Base-by-base conservation (phyloP, 2,329 filamentous ascomycete genomes). In the Cryphonectria parasitica region DNA sequence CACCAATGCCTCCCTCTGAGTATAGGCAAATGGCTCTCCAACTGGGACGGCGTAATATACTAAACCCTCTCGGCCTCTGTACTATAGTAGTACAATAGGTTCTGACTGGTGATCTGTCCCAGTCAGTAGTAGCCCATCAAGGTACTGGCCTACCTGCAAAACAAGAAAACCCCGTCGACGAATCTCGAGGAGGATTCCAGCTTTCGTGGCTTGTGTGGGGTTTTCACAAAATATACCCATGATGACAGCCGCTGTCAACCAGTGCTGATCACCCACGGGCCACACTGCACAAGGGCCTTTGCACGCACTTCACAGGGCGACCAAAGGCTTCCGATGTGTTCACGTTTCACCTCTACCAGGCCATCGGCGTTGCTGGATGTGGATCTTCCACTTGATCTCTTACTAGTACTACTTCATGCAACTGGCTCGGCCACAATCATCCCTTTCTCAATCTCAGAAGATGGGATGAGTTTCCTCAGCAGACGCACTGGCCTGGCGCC, bases 231-330 rank as follows among this genome's bases (percentile, higher is more conserved):
- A 31, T 8, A 6, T 19, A 39, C 34, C 22, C 58, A 19, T 61
- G 58, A n/a, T 61, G 58, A 25, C 58, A 39, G 58, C 58, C 58
- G 58, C 58, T 61, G 58, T 61, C 58, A 61, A 61, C 17, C 34
- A 39, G 34, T 39, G 31, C 25, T 34, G 58, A 61, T 61, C 31
- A 13, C 34, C 58, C 28, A 60, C 56, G 28, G 19, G 56, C 56
- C 56, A 60, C 56, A 34, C 25, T 17, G 34, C 28, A 17, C 17
- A 36, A 13, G 25, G n/a, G 52, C n/a, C 17, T 25, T 34, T n/a
- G 3, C 58, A 22, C 19, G 58, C 58, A 10, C 17, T 39, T 61
- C 58, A 39, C 34, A 3, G 11, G 34, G 19, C 45, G 31, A 15
- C 34, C 58, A 39, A 22, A 61, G 2, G 17, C 19, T 39, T 39